Percentiles rank a stretch among this genome's conserved stretches.
Evolutionary conservation across 1,284 basidiomycete genomes (phyloP).

Genomic region (Austropuccinia psidii): DNA sequence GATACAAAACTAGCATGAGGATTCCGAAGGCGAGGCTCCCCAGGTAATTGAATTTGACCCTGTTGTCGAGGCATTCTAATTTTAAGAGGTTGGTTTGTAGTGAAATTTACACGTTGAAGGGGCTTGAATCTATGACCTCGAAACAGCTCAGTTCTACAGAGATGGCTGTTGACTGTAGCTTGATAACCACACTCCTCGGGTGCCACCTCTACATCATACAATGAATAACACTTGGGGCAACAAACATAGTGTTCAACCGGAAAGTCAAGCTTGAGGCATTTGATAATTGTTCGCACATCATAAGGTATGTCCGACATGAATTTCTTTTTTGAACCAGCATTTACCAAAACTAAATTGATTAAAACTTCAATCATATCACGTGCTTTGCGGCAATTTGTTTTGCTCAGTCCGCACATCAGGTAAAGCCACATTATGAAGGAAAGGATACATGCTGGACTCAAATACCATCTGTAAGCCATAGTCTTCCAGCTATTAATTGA

Average conservation of each 20-base stretch:
- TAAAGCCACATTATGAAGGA: slow-evolving; percentile 8
- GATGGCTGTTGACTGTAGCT: neutral
- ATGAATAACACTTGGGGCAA: slow-evolving; percentile 1
- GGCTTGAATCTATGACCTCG: too few species aligned
- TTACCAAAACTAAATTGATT: neutral
- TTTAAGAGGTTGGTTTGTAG: too few species aligned
- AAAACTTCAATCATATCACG: neutral
- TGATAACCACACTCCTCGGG: neutral
- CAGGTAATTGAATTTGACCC: too few species aligned
- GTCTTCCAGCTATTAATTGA: too few species aligned
- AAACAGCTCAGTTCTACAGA: neutral
- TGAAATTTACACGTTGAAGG: too few species aligned
- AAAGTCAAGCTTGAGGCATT: neutral
- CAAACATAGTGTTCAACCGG: neutral
- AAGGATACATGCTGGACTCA: neutral
- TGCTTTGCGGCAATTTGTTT: neutral
- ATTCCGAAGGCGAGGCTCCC: too few species aligned
- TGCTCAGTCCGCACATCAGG: slow-evolving; percentile 1
- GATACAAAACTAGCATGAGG: too few species aligned
- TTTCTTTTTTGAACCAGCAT: too few species aligned
- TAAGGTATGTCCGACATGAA: neutral
- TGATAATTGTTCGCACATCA: slow-evolving; percentile 2
- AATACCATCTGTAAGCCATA: too few species aligned
- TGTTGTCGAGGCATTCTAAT: too few species aligned
- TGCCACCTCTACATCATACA: neutral